Base-by-base conservation (phyloP, 2,329 filamentous ascomycete genomes). In the Epicoccum nigrum region DNA sequence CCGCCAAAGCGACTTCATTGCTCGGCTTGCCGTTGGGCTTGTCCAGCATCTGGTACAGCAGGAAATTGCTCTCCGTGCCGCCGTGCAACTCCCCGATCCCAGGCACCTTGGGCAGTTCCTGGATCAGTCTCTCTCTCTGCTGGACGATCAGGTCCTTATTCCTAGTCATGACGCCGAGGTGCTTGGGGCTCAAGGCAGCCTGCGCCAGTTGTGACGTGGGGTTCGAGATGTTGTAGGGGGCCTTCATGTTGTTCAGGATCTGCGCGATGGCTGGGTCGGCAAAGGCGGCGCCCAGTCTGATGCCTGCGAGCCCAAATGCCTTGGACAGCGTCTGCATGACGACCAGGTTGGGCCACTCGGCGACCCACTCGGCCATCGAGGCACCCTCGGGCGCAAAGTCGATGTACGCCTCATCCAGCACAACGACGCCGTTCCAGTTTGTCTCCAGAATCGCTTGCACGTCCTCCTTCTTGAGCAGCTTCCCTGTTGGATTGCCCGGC, bases 241-340 rank as follows among this genome's bases (percentile, higher is more conserved):
- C 93, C 76, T 97, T 97, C 67, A 99, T 81, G 70, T 83, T 92
- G 77, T 99, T 99, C 47, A 99, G 81, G 11, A 99, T 79, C 13
- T 77, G 75, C 2, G 93, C 92, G 56, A 99, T 87, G 5, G 85
- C 81, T 0, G 86, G 81, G 8, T 86, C 83, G 4, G 90, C 83
- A 70, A 97, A 99, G 0, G 90, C 91, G 7, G 86, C 89, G 38
- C 94, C 94, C 1, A 99, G 81, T 13, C 94, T 83, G 69, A 99
- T 96, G 42, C 93, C 94, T 4, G 94, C 94, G 68, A 99, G 83
- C 21, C 94, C 94, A 69, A 99, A 99, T 0, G 92, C 94, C 74
- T 99, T 99, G 66, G 90, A 96, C n/a, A 97, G 82, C 1, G 94
- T 99, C 79, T 99, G 94, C 90, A 97, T 91, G 50, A 99, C 92